Evolutionary conservation across 163 green algal genomes (phyloP), one percentile per base, ranked within the genome.

Genomic region (Chlamydomonas reinhardtii): DNA sequence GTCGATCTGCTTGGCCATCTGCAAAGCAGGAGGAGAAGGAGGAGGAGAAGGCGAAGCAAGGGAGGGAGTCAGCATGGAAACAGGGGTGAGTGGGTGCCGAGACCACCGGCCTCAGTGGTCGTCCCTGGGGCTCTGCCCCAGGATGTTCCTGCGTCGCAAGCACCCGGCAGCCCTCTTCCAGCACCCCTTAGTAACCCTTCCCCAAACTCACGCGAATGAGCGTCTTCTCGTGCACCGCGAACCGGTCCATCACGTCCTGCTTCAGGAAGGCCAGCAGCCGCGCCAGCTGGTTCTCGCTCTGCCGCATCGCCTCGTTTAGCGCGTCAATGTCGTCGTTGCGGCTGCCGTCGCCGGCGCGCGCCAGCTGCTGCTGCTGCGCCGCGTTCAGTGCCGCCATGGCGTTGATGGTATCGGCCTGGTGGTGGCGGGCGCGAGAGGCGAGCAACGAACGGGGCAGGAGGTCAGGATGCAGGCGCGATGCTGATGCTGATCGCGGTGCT

Each of bases 1-100:
- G 80, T 86, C 80, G 27, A 86, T 86, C 35, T 86, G 80, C 56
- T 86, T 86, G 80, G 80, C 80, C 80, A 86, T 86, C 80, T 86
- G 54, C 17, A 24, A 0, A 5, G 43, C 11, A 9, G 14, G 6
- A 56, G 48, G 48, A 17, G 73, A n/a, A 39, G 43, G 29, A 29
- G 48, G 27, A n/a, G 8, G 73, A 12, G 73, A 27, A 31, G 71
- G 71, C 37, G 73, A 12, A 54, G 52, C 25, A 9, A n/a, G 48
- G 11, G 48, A 37, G 37, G 34, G 25, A 8, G 65, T 4, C 8
- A 35, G 65, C 31, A 6, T 19, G 27, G 31, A 48, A 48, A 48
- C n/a, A n/a, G n/a, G n/a, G n/a, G n/a, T n/a, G n/a, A n/a, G n/a
- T n/a, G n/a, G n/a, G n/a, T n/a, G n/a, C n/a, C n/a, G n/a, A n/a